Base-by-base conservation (phyloP, 2,329 filamentous ascomycete genomes). In the Colletotrichum agaves region DNA sequence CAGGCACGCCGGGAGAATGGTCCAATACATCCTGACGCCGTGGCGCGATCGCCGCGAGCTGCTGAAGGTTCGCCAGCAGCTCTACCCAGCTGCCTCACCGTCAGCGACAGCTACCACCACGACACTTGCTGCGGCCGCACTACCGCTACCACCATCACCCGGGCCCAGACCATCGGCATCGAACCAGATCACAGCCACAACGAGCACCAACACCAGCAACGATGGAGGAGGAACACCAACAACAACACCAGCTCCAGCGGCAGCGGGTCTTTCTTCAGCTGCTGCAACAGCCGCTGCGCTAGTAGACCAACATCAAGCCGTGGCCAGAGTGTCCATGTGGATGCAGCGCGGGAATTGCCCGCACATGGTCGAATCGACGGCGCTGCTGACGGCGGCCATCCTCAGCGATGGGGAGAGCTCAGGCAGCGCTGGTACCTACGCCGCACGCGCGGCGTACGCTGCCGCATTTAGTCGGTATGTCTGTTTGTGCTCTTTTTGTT, bases 321-420 rank as follows among this genome's bases (percentile, higher is more conserved):
- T 90, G 55, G 85, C 86, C 57, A 82, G 85, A 57, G 87, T 90
- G 55, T 85, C 85, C 46, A 85, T 90, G 79, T 92, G 90, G 91
- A 88, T 91, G 84, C 86, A 91, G 74, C 87, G 91, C 75, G 90
- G 90, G 71, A 88, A 88, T 73, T 91, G 93, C 69, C 92, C 93
- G 61, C 91, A 95, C 80, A 84, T 93, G 78, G 87, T 95, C 61
- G 92, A 95, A 79, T 92, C 90, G 39, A 94, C 92, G 46, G 91
- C 90, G 3, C 85, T 93, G 70, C 82, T 96, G 67, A 87, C 88
- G 71, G 88, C 91, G 69, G 91, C 91, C 31, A 80, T 90, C 19
- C 79, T 94, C 58, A 87, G 88, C 74, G 91, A 94, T 79, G 82
- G 83, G 69, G 76, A 76, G 41, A 73, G 73, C 17, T 72, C 72